Base-by-base conservation (phyloP, 2,329 filamentous ascomycete species). In the Botrytis medusae region DNA sequence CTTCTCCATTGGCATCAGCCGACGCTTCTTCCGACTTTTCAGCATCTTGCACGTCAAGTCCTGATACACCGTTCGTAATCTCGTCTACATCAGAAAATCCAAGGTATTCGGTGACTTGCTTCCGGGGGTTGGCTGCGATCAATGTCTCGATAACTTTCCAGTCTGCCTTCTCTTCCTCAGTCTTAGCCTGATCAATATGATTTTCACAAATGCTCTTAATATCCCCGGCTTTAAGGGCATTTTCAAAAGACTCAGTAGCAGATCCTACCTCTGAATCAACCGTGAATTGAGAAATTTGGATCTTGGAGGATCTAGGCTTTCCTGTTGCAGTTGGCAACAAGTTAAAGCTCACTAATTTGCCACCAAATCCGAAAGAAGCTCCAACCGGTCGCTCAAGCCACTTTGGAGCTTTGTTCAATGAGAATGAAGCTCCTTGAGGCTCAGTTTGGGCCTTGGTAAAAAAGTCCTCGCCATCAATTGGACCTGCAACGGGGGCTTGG, bases 111-210 rank as follows among this genome's bases (percentile, higher is more conserved):
- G 96, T 88, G 73, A 99, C 91, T 81, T 93, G 91, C 81, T 92
- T 92, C 60, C 95, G 90, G n/a, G 94, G 92, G 79, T 95, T 95
- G 44, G 92, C 90, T 5, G 93, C 91, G 67, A 95, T 92, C 74
- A 99, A 84, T 2, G 94, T 96, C 82, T 96, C 91, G 82, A 99
- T 93, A 54, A 98, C 94, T 77, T 92, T 92, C 96, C 96, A 99
- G 82, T 98, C 95, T 6, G 93, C 92, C 85, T 94, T 98, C 81
- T 98, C 96, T 77, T 97, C 94, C 1, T 98, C 95, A 0, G 90
- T 93, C 79, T 90, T 90, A 29, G 95, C 92, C 75, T 90, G 85
- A 40, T 90, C 85, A 75, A 94, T 91, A 80, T 95, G 93, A 34
- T 90, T 87, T 79, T 95, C 90, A 81, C 95, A 98, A 74, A 99